These are phyloP conservation scores for Erythrophleum fordii DNA, from an alignment of 306 rosid genomes.

Conservation along the genomic window DNA sequence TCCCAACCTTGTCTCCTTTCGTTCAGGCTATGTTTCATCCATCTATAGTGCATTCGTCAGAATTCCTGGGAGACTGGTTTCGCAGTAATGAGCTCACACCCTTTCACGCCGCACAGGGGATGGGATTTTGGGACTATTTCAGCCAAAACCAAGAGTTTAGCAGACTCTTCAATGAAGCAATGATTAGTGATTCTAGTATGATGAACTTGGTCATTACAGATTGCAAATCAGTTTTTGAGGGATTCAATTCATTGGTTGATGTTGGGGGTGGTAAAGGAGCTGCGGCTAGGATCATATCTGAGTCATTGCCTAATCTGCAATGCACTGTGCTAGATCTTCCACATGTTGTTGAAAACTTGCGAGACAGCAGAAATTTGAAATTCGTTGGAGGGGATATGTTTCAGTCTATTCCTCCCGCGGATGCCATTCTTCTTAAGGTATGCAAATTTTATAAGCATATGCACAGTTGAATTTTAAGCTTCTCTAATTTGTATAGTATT, in stretches of 20 bases:
- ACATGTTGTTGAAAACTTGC: slow-evolving; percentile 33
- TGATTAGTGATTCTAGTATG: slow-evolving; percentile 57
- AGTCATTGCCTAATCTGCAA: slow-evolving; percentile 34
- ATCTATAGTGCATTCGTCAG: slow-evolving; percentile 31
- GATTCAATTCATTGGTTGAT: slow-evolving; percentile 47
- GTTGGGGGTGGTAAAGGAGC: slow-evolving; percentile 50
- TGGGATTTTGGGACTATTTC: slow-evolving; percentile 42
- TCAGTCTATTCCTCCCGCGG: slow-evolving; percentile 45
- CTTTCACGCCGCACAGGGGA: slow-evolving; percentile 43
- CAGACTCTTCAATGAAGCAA: slow-evolving; percentile 45
- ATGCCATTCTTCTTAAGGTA: slow-evolving; percentile 49
- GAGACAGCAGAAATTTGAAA: slow-evolving; percentile 30
- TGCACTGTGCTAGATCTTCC: slow-evolving; percentile 47
- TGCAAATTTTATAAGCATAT: not conserved
- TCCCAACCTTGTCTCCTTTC: slow-evolving; percentile 37
- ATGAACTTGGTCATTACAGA: slow-evolving; percentile 53
- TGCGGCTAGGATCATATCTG: slow-evolving; percentile 30
- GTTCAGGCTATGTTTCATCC: slow-evolving; percentile 41
- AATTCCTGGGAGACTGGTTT: slow-evolving; percentile 50
- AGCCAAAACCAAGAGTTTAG: slow-evolving; percentile 38
- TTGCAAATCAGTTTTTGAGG: slow-evolving; percentile 54
- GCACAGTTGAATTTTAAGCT: not conserved
- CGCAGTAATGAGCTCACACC: slow-evolving; percentile 28
- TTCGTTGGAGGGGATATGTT: slow-evolving; percentile 52
- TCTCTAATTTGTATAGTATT: not conserved